phyloP scores from a whole-genome alignment of 306 rosid genomes.

The Cicer yamashitae region DNA sequence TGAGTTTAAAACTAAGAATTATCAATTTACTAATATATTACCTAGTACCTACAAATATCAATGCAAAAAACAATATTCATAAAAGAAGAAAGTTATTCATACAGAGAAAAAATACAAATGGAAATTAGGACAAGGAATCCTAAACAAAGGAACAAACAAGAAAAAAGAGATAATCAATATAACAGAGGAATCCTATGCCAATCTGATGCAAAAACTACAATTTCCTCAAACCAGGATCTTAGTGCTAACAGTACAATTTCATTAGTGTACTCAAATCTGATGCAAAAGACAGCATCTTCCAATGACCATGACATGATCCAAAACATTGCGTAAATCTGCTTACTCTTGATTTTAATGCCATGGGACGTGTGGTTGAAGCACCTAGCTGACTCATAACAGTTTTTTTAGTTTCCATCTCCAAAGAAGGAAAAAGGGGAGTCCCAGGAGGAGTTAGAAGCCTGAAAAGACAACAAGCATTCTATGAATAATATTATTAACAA shows the following conservation, averaged over 20 bases:
- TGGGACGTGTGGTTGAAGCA: conserved; percentile 71
- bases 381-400: conserved; percentile 75
- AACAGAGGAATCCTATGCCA: not conserved
- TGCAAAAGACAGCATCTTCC: conserved; percentile 14
- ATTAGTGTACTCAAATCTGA: conserved; percentile 36
- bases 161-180: conserved; percentile 18
- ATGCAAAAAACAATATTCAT: not conserved
- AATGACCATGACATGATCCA: conserved; percentile 28
- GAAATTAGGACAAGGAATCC: conserved; percentile 7
- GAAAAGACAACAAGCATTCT: conserved; percentile 48
- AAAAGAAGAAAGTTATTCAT: conserved; percentile 20
- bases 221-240: conserved; percentile 15
- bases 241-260: conserved; percentile 8
- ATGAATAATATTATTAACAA: conserved; percentile 20
- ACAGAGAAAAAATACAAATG: not conserved
- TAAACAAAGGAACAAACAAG: conserved; percentile 31
- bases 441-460: conserved; percentile 99
- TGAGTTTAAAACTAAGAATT: conserved; percentile 11
- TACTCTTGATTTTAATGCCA: conserved; percentile 84
- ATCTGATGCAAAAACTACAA: not conserved
- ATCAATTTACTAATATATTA: conserved; percentile 1
- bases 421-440: conserved; percentile 94
- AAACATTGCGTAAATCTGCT: conserved; percentile 49
- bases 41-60: conserved; percentile 23
- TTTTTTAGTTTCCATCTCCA: conserved; percentile 85